Evolutionary conservation across 2,329 filamentous ascomycete species (phyloP).

Genomic region (Nemania serpens): DNA sequence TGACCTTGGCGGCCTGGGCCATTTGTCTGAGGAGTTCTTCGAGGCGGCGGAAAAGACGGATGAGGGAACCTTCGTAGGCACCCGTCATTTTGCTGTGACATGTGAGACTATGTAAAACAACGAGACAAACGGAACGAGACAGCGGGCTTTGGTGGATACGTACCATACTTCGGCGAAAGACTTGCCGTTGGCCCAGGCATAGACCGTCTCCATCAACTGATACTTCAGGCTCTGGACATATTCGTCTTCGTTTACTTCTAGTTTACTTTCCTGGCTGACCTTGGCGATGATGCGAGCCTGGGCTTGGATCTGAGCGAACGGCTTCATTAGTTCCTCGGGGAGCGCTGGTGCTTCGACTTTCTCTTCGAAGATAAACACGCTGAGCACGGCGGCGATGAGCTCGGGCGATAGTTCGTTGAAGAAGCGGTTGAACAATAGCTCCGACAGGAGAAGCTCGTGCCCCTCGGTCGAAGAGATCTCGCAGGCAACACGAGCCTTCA

Average conservation of each 20-base stretch:
- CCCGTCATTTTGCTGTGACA: conserved; percentile 91
- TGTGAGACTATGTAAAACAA: conserved; percentile 33
- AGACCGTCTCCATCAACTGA: conserved; percentile 96
- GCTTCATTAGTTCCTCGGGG: conserved; percentile 84
- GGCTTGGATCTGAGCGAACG: conserved; percentile 81
- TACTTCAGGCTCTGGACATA: conserved; percentile 89
- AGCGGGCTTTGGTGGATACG: conserved; percentile 44
- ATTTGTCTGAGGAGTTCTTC: conserved; percentile 95
- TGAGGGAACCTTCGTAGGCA: conserved; percentile 94
- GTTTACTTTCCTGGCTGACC: conserved; percentile 91
- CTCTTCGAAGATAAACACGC: conserved; percentile 97
- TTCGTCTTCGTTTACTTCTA: conserved; percentile 92
- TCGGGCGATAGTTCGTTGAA: conserved; percentile 95
- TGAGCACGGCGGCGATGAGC: conserved; percentile 82
- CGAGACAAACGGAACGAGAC: not conserved
- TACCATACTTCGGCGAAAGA: conserved; percentile 95
- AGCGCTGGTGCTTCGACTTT: conserved; percentile 80
- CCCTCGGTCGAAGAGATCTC: conserved; percentile 92
- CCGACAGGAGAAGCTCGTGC: conserved; percentile 90
- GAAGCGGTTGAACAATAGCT: conserved; percentile 94
- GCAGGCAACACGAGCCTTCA: conserved; percentile 96
- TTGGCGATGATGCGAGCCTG: conserved; percentile 90
- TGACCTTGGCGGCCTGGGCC: conserved; percentile 93
- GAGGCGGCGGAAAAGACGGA: conserved; percentile 91
- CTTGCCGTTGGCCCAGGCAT: conserved; percentile 86